phyloP scores from a whole-genome alignment of 352 stramenopile genomes.

The Phytophthora constricta region DNA sequence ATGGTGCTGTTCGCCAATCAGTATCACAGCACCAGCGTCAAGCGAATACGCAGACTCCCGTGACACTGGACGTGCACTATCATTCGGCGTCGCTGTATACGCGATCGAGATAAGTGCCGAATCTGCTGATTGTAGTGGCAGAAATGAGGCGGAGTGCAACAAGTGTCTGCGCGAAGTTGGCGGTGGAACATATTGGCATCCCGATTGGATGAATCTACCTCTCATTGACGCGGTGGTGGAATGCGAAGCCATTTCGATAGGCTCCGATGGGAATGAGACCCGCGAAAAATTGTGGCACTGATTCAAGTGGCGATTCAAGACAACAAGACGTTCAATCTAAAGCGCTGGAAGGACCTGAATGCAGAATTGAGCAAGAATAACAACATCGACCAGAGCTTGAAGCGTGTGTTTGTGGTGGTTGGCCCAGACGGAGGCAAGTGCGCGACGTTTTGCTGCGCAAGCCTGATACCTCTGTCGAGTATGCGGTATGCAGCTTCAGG shows the following conservation, averaged over 20 bases:
- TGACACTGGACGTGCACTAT: conserved; percentile 31
- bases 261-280: conserved; percentile 22
- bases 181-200: conserved; percentile 20
- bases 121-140: conserved; percentile 15
- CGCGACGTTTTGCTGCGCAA: conserved; percentile 20
- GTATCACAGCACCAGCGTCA: too few relatives aligned
- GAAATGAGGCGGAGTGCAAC: conserved; percentile 23
- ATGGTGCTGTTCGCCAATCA: conserved; percentile 21
- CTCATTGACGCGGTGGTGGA: conserved; percentile 32
- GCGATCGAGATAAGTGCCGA: conserved; percentile 31
- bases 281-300: conserved; percentile 20
- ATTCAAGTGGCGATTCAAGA: conserved; percentile 24
- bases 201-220: conserved; percentile 18
- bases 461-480: conserved; percentile 22
- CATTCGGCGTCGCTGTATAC: conserved; percentile 24
- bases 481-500: conserved; percentile 38
- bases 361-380: conserved; percentile 25
- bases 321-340: conserved; percentile 24
- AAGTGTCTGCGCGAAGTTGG: conserved; percentile 13
- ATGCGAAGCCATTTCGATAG: conserved; percentile 28
- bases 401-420: conserved; percentile 32
- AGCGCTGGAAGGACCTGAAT: conserved; percentile 22
- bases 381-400: conserved; percentile 6
- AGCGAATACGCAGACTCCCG: conserved; percentile 2
- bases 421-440: conserved; percentile 30